These are phyloP conservation scores for Gloeostereum incarnatum DNA, from an alignment of 768 basidiomycete genomes.

Conservation along the genomic window DNA sequence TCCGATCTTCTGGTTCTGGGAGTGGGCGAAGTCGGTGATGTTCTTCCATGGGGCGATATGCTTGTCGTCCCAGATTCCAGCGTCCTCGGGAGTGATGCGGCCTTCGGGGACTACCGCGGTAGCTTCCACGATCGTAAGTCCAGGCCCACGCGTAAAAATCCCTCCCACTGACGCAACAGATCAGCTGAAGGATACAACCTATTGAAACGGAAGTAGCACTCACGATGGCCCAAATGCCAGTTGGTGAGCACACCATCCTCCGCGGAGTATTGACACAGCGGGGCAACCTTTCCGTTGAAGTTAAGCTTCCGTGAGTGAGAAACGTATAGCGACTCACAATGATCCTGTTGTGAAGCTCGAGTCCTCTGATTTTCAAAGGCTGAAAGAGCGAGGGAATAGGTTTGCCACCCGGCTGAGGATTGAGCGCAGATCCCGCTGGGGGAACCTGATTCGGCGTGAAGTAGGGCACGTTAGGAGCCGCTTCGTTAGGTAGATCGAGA, in stretches of 20 bases:
- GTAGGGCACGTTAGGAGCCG: conserved; percentile 29
- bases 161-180: conserved; percentile 31
- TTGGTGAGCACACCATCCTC: conserved; percentile 39
- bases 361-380: conserved; percentile 43
- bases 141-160: conserved; percentile 44
- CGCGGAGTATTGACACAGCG: conserved; percentile 53
- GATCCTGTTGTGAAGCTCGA: conserved; percentile 46
- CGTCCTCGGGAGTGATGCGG: conserved; percentile 59
- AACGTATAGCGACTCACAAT: conserved; percentile 26
- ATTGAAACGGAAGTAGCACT: conserved; percentile 22
- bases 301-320: not conserved
- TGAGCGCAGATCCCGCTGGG: conserved; percentile 27
- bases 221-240: conserved; percentile 58
- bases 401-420: conserved; percentile 24
- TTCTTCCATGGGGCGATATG: conserved; percentile 37
- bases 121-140: conserved; percentile 56
- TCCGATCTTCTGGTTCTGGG: conserved; percentile 58
- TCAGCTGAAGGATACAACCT: conserved; percentile 5
- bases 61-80: conserved; percentile 54
- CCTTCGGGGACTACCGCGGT: conserved; percentile 52
- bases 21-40: conserved; percentile 65
- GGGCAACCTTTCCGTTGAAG: conserved; percentile 28
- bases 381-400: conserved; percentile 38
- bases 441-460: conserved; percentile 32
- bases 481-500: no score